Evolutionary conservation across 2,329 filamentous ascomycete species (phyloP), one percentile per base, ranked within the genome.

Genomic region (Colletotrichum liaoningense): DNA sequence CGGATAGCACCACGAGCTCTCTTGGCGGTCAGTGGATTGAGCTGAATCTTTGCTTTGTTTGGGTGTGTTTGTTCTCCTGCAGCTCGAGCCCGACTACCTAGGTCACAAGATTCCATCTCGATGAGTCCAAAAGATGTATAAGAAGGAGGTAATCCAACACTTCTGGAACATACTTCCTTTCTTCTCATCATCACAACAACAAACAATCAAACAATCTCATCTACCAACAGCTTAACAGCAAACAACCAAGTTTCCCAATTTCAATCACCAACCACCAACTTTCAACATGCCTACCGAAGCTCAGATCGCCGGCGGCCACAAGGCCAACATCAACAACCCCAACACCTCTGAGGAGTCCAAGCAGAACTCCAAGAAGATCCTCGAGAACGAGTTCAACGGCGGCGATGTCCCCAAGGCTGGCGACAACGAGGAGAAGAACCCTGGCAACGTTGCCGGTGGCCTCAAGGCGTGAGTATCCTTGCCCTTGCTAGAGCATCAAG

Each of bases 311-410:
- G 87, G 86, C 72, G 88, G 88, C 80, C 88, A 91, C 85, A 91
- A 91, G 85, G 88, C 88, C 71, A 88, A 85, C 79, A 77, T 90
- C 74, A 86, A 86, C 79, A 90, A 90, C 83, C 87, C 88, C 76
- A 88, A 89, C 79, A 86, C 84, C 67, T 89, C 88, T 0, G 78
- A 88, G 63, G 87, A 89, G 79, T 81, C 88, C 71, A 90, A 90
- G 84, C 79, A 89, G 79, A 84, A 89, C 81, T 90, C 88, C 69
- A 84, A 83, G 72, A 79, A 87, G 52, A 81, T 90, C 9, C 86
- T 91, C 65, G 83, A 90, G 33, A 83, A 88, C 38, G 82, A 88
- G 76, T 86, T 86, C 75, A 83, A 85, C 67, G 83, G 84, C 4
- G 83, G 82, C 3, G 79, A 84, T 63, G 80, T 84, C 42, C 72